Evolutionary conservation across 2,329 filamentous ascomycete genomes (phyloP), one percentile per base, ranked within the genome.

Genomic region (Trichocomaceae sp.): DNA sequence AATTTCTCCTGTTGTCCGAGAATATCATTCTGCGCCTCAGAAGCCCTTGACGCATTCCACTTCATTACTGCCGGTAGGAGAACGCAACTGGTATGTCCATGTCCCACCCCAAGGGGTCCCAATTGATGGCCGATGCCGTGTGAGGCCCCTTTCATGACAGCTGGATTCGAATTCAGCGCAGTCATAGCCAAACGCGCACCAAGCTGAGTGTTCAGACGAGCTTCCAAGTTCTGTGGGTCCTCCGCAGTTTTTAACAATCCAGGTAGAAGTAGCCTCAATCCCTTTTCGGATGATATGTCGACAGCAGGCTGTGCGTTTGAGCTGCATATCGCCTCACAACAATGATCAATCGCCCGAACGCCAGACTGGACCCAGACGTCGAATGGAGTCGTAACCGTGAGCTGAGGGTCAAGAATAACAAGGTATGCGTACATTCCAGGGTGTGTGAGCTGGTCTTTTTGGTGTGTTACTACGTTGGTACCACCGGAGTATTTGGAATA

Each of bases 41-140:
- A 42, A 3, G 68, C 70, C 26, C 64, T 63, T 20, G 60, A 63
- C 5, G 65, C 63, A 54, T 81, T 82, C 58, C 72, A 81, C 60
- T 73, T 75, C 60, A 75, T 74, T 5, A 82, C 77, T 1, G 73
- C 71, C 0, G 79, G 78, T 53, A 74, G 66, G 55, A 78, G 65
- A 47, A 75, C 72, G 60, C 72, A 82, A 58, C 74, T 78, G 20
- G 78, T 82, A 63, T 79, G 77, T 2, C 79, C 79, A 60, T 82
- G 79, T 0, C 76, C 73, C 0, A 81, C 78, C 0, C 78, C 78
- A 5, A 77, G 61, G 0, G 77, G 77, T 0, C 75, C 74, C 0
- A 77, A 65, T 47, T 66, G 73, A 54, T 76, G 73, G 2, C 73
- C 73, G 22, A 77, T 76, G 1, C 70, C 74, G 47, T 77, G 72